A percentile compares a stretch with the other conserved stretches of the same genome.
Evolutionary conservation across 257 asterid genomes (phyloP).

Genomic region (Gentiana straminea): DNA sequence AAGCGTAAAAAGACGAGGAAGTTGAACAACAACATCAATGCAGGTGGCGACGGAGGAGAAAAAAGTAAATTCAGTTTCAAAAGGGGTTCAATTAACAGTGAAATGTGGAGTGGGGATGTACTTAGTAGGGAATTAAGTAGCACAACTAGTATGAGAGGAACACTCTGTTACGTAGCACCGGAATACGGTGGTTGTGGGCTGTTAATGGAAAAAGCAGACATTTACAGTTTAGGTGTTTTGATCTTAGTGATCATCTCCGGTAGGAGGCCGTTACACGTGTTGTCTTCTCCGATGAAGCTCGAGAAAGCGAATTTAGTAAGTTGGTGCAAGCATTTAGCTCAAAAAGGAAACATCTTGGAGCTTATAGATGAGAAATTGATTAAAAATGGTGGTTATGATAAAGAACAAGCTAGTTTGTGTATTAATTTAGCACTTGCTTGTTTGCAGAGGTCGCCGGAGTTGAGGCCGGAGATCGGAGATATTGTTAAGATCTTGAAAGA

Average conservation of each 20-base stretch:
- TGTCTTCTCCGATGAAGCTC: constrained; percentile 85
- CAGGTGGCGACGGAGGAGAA: constrained; percentile 17
- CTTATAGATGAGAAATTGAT: constrained; percentile 59
- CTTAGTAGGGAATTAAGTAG: constrained; percentile 90
- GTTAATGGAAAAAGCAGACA: constrained; percentile 80
- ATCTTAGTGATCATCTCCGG: constrained; percentile 78
- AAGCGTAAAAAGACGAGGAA: constrained; percentile 19
- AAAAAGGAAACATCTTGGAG: constrained; percentile 53
- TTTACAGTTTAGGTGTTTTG: constrained; percentile 84
- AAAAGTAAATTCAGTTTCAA: constrained; percentile 59
- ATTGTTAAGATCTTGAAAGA: constrained; percentile 68
- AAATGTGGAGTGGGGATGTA: constrained; percentile 78
- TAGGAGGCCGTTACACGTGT: constrained; percentile 84
- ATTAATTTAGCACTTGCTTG: constrained; percentile 85
- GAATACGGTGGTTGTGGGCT: constrained; percentile 68
- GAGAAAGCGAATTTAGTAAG: constrained; percentile 82
- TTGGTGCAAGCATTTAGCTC: constrained; percentile 79
- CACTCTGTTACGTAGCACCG: constrained; percentile 84
- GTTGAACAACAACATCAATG: constrained; percentile 6
- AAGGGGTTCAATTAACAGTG: constrained; percentile 60
- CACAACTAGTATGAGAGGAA: constrained; percentile 98
- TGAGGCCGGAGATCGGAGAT: constrained; percentile 77
- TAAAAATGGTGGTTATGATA: constrained; percentile 29
- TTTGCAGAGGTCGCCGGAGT: constrained; percentile 71
- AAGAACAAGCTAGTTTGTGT: constrained; percentile 69